A percentile compares a stretch with the other conserved stretches of the same genome.
phyloP scores from a whole-genome alignment of 805 yeast genomes.

The Yarrowia alimentaria region DNA sequence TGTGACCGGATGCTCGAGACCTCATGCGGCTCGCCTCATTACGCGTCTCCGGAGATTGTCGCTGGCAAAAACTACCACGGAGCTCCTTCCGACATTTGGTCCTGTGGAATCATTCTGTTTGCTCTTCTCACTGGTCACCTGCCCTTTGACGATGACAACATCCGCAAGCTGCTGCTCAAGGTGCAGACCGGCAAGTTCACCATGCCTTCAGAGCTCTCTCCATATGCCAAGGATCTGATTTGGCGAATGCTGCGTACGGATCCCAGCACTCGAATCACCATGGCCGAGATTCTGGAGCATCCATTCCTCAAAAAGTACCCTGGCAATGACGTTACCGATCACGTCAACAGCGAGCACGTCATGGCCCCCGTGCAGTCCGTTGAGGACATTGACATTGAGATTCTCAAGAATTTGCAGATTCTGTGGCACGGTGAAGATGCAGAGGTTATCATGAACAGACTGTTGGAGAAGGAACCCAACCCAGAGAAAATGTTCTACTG shows the following conservation, averaged over 20 bases:
- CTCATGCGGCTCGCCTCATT: slow-evolving; percentile 97
- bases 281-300: slow-evolving; percentile 72
- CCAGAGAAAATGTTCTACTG: slow-evolving; percentile 82
- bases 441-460: slow-evolving; percentile 50
- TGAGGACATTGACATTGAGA: slow-evolving; percentile 67
- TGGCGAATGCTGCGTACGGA: slow-evolving; percentile 76
- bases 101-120: slow-evolving; percentile 92
- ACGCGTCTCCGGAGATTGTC: slow-evolving; percentile 97
- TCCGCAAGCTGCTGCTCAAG: slow-evolving; percentile 78
- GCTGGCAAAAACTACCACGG: slow-evolving; percentile 95
- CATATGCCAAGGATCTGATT: slow-evolving; percentile 85
- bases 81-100: slow-evolving; percentile 96
- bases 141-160: slow-evolving; percentile 96
- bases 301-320: slow-evolving; percentile 74
- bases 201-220: slow-evolving; percentile 75
- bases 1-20: slow-evolving; percentile 86
- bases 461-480: slow-evolving; percentile 56
- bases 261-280: slow-evolving; percentile 75
- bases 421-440: slow-evolving; percentile 77
- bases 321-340: too few relatives aligned
- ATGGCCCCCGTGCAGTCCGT: slow-evolving; percentile 35
- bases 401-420: slow-evolving; percentile 70
- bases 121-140: slow-evolving; percentile 92
- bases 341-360: too few relatives aligned
- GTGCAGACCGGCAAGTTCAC: slow-evolving; percentile 86